A percentile compares a stretch with the other conserved stretches of the same genome.
phyloP scores from a whole-genome alignment of 805 yeast genomes.

The Cyberlindnera euphorbiiphila region DNA sequence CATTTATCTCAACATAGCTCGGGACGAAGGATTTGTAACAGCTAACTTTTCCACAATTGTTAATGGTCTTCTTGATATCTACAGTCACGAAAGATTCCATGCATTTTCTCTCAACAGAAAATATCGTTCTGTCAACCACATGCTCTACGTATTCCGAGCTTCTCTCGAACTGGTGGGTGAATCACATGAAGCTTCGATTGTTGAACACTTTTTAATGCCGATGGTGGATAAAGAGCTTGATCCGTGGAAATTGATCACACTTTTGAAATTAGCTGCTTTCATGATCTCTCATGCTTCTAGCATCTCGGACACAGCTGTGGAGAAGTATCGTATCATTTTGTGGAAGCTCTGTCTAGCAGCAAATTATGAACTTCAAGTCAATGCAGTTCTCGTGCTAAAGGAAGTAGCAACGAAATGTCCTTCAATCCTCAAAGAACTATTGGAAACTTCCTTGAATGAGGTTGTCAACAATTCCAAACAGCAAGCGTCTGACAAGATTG shows the following conservation, averaged over 20 bases:
- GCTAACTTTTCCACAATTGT: constrained; percentile 28
- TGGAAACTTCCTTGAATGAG: constrained; percentile 33
- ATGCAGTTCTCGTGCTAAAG: constrained; percentile 36
- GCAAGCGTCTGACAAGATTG: constrained; percentile 22
- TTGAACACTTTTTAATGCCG: constrained; percentile 23
- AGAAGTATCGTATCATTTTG: constrained; percentile 28
- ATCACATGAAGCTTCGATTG: constrained; percentile 30
- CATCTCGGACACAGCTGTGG: constrained; percentile 24
- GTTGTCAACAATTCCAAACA: constrained; percentile 33
- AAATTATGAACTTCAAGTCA: constrained; percentile 38
- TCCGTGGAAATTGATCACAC: constrained; percentile 13
- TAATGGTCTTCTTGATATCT: constrained; percentile 23
- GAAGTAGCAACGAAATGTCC: constrained; percentile 33
- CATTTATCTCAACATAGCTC: constrained; percentile 26
- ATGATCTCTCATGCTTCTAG: constrained; percentile 29
- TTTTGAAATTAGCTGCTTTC: constrained; percentile 26
- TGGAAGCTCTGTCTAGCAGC: constrained; percentile 36
- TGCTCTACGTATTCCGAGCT: constrained; percentile 24
- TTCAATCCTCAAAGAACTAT: constrained; percentile 33
- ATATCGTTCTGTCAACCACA: constrained; percentile 19
- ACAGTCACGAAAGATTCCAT: constrained; percentile 27
- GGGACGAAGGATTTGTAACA: constrained; percentile 28
- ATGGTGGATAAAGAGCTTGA: constrained; percentile 10
- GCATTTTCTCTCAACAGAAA: constrained; percentile 18
- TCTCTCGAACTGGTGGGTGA: constrained; percentile 30